These are phyloP conservation scores for Tylopilus balloui DNA, from an alignment of 768 basidiomycete genomes.

Conservation along the genomic window DNA sequence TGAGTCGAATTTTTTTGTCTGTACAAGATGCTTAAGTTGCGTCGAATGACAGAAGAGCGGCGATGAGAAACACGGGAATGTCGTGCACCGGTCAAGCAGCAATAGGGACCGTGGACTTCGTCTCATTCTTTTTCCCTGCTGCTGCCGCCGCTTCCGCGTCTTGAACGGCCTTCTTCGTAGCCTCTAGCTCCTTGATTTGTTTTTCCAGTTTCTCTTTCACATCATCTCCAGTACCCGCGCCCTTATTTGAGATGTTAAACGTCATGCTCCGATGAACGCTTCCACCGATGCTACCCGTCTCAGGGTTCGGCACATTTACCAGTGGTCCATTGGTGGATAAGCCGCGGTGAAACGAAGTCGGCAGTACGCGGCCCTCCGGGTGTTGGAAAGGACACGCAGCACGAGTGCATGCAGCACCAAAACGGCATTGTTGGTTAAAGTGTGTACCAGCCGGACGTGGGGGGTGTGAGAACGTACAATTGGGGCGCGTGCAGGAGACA, in stretches of 20 bases:
- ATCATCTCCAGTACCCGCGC: slow-evolving; percentile 22
- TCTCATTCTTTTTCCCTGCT: slow-evolving; percentile 57
- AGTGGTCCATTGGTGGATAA: slow-evolving; percentile 56
- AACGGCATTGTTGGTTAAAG: slow-evolving; percentile 63
- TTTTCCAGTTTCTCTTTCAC: slow-evolving; percentile 48
- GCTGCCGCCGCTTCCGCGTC: slow-evolving; percentile 58
- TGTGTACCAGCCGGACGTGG: slow-evolving; percentile 37
- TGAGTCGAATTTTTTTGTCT: slow-evolving; percentile 19
- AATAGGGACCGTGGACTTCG: slow-evolving; percentile 42
- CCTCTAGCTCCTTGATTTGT: slow-evolving; percentile 63
- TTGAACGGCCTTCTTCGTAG: slow-evolving; percentile 62
- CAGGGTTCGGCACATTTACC: slow-evolving; percentile 58
- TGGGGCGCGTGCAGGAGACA: slow-evolving; percentile 60
- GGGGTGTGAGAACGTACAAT: slow-evolving; percentile 69
- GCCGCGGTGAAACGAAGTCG: slow-evolving; percentile 77
- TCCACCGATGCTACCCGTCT: slow-evolving; percentile 61
- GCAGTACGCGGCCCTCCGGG: slow-evolving; percentile 79
- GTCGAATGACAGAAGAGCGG: neutral
- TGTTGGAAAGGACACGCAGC: slow-evolving; percentile 88
- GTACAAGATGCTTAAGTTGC: neutral
- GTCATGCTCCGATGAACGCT: slow-evolving; percentile 69
- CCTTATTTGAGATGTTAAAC: slow-evolving; percentile 48
- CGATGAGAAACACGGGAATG: neutral
- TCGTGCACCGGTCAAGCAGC: slow-evolving; percentile 23
- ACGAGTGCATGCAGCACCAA: slow-evolving; percentile 81